phyloP scores from a whole-genome alignment of 1,284 basidiomycete species.

The Sphagnurus paluster region DNA sequence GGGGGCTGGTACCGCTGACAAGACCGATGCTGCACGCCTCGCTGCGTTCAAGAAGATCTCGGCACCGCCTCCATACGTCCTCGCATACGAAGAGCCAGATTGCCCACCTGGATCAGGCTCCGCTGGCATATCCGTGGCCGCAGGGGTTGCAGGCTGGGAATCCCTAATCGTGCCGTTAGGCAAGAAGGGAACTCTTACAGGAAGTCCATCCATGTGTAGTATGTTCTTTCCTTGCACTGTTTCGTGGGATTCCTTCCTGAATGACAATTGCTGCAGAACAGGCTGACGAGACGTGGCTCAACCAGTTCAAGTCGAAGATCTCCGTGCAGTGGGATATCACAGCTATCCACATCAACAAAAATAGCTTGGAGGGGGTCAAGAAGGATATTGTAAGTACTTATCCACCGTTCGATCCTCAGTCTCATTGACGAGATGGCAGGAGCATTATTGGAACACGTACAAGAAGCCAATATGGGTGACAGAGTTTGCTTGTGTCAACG shows the following conservation, averaged over 20 bases:
- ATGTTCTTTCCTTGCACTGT: slow-evolving; percentile 18
- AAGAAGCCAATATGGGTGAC: slow-evolving; percentile 46
- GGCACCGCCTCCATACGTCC: slow-evolving; percentile 34
- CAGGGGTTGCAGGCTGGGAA: slow-evolving; percentile 39
- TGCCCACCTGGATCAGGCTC: slow-evolving; percentile 41
- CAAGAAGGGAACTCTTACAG: slow-evolving; percentile 35
- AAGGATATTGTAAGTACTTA: slow-evolving; percentile 35
- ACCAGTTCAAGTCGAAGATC: slow-evolving; percentile 34
- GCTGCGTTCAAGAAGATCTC: slow-evolving; percentile 33
- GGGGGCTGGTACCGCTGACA: slow-evolving; percentile 38
- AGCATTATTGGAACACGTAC: slow-evolving; percentile 38
- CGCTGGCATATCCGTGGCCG: slow-evolving; percentile 37
- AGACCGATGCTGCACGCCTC: slow-evolving; percentile 36
- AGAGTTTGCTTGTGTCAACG: slow-evolving; percentile 45
- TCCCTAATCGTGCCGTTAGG: slow-evolving; percentile 38
- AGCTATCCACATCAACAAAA: slow-evolving; percentile 45
- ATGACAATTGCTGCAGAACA: slow-evolving; percentile 31
- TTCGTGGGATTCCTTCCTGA: neutral
- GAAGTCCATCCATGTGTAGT: slow-evolving; percentile 48
- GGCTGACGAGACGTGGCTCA: slow-evolving; percentile 44
- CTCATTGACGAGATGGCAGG: slow-evolving; percentile 19
- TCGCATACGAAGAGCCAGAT: slow-evolving; percentile 46
- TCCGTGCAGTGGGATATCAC: slow-evolving; percentile 41
- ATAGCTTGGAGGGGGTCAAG: slow-evolving; percentile 38
- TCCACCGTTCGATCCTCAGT: neutral